These are phyloP conservation scores for Umbellularia californica DNA, from an alignment of 164 flowering plant species.

Conservation along the genomic window DNA sequence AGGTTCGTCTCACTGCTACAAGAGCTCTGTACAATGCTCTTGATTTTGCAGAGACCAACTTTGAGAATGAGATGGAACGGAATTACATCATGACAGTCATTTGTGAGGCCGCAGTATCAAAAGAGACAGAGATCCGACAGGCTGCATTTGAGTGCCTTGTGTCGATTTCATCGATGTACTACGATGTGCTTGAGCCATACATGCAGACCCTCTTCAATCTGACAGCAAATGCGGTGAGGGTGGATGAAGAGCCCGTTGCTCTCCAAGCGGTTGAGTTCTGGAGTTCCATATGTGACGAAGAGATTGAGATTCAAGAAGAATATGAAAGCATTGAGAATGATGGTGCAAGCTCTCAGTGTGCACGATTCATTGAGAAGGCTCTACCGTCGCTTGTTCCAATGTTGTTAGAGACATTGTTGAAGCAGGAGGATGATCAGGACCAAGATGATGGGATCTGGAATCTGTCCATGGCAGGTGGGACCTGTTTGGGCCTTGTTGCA, in stretches of 20 bases:
- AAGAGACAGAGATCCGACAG: slow-evolving; percentile 59
- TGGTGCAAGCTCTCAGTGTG: slow-evolving; percentile 31
- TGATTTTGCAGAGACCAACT: slow-evolving; percentile 75
- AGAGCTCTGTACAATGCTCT: slow-evolving; percentile 70
- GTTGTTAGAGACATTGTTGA: slow-evolving; percentile 65
- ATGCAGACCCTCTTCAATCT: slow-evolving; percentile 70
- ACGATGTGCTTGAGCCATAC: slow-evolving; percentile 66
- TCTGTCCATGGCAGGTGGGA: slow-evolving; percentile 82
- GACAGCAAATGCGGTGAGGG: slow-evolving; percentile 65
- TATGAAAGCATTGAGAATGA: slow-evolving; percentile 30
- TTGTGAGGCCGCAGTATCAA: slow-evolving; percentile 63
- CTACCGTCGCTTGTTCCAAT: slow-evolving; percentile 56
- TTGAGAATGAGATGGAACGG: slow-evolving; percentile 78
- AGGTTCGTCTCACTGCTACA: slow-evolving; percentile 72
- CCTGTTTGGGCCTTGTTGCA: slow-evolving; percentile 75
- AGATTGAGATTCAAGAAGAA: slow-evolving; percentile 57
- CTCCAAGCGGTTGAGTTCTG: slow-evolving; percentile 86
- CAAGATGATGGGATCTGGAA: slow-evolving; percentile 80
- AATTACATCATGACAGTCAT: slow-evolving; percentile 75
- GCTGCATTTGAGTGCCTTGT: slow-evolving; percentile 84
- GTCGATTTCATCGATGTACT: slow-evolving; percentile 70
- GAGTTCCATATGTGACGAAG: slow-evolving; percentile 87
- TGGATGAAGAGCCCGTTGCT: slow-evolving; percentile 68
- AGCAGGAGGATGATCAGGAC: slow-evolving; percentile 86
- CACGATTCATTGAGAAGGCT: slow-evolving; percentile 64